Evolutionary conservation across 306 rosid genomes (phyloP), one percentile per base, ranked within the genome.

Genomic region (Albizia julibrissin): DNA sequence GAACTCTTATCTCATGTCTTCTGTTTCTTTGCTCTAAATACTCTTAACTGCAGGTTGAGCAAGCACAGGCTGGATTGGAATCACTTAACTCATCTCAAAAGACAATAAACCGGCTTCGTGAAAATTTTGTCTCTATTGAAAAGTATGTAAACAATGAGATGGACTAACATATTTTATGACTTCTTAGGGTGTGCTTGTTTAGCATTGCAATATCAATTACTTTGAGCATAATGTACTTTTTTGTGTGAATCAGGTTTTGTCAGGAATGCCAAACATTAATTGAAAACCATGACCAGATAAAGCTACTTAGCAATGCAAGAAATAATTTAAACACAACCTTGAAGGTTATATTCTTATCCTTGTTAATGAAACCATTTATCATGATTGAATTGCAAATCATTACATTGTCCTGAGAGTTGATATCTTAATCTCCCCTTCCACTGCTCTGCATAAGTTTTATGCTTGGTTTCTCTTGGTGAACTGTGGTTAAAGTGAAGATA

Each of bases 241-340:
- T 40, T 75, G 80, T 81, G 67, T 84, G 83, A 68, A 82, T 84
- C 93, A 95, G 99, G 83, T 85, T 89, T 80, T 95, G 98, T 83
- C 93, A 84, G 87, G 98, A 95, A 80, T 95, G 99, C 91, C 98
- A 95, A 82, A 91, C 89, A 78, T 89, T 95, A 84, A 95, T 95
- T 58, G 99, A 95, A 27, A 95, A 95, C 82, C 99, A 95, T 81
- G 99, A 95, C 84, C 95, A 95, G 90, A 95, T 95, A 91, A 95
- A 95, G 93, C 88, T 93, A 83, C 98, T 95, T 80, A 95, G 98
- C 91, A 95, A 95, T 89, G 94, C 97, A 58, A 93, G 98, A 89
- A 95, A 95, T 86, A 95, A 95, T 88, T 82, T 95, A 75, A 91
- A 93, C 83, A 95, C 97, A 58, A 95, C 99, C 77, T 83, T 95